Conservation (phyloP, 108 stramenopile genomes). For the Skeletonema grethae region DNA sequence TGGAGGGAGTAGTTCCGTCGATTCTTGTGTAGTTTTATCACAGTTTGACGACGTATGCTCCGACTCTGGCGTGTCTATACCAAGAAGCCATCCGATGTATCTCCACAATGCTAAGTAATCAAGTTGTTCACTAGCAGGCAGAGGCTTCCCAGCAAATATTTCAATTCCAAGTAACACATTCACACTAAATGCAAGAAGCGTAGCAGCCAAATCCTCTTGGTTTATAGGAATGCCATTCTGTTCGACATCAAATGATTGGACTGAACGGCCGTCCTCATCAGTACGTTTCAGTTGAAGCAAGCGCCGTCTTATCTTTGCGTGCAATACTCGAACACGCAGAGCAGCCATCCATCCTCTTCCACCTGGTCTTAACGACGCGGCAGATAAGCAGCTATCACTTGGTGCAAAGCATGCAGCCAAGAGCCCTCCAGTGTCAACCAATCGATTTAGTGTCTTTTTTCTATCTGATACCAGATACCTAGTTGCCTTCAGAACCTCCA, state of each 20-base stretch:
- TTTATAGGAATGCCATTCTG: constrained; percentile 80
- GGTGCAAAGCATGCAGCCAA: constrained; percentile 51
- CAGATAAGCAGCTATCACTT: constrained; percentile 5
- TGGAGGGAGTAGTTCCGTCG: constrained; percentile 3
- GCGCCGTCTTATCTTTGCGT: constrained; percentile 77
- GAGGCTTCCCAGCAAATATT: constrained; percentile 51
- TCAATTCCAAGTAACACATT: constrained; percentile 79
- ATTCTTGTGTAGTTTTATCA: constrained; percentile 30
- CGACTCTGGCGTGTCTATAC: constrained; percentile 55
- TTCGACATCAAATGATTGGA: constrained; percentile 52
- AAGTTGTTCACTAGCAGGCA: constrained; percentile 49
- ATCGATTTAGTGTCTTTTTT: constrained; percentile 46
- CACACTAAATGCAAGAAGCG: constrained; percentile 73
- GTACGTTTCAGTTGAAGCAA: constrained; percentile 38
- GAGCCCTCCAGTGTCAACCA: constrained; percentile 74
- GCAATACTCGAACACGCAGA: constrained; percentile 72
- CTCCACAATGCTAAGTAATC: constrained; percentile 87
- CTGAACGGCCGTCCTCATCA: constrained; percentile 14
- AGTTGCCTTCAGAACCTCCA: constrained; percentile 64
- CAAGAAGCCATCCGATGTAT: constrained; percentile 85
- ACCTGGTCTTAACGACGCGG: constrained; percentile 53
- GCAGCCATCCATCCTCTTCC: constrained; percentile 74
- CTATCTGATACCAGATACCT: constrained; percentile 70
- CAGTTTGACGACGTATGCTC: not conserved
- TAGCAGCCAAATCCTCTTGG: constrained; percentile 87